Conservation (phyloP, 2,329 filamentous ascomycete species). For the Pseudogymnoascus sp. region DNA sequence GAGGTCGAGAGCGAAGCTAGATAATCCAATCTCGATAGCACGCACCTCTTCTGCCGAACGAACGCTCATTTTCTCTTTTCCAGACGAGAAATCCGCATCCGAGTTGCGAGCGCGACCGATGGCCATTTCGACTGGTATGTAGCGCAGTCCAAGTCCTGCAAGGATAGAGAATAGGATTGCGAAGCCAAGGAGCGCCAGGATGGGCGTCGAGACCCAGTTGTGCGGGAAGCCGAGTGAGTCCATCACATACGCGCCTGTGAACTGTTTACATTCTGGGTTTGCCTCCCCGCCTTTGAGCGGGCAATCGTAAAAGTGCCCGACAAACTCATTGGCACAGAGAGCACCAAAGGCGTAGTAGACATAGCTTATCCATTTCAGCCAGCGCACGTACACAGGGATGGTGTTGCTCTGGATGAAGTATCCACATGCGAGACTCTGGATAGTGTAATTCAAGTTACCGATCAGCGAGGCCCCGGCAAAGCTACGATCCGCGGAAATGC, state of each 20-base stretch:
- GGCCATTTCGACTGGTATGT: slow-evolving; percentile 58
- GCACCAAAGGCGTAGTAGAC: slow-evolving; percentile 64
- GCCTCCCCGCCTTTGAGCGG: slow-evolving; percentile 51
- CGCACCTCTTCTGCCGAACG: slow-evolving; percentile 45
- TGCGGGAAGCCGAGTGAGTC: slow-evolving; percentile 57
- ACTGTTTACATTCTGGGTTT: slow-evolving; percentile 58
- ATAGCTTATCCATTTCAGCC: slow-evolving; percentile 62
- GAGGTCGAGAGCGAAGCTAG: slow-evolving; percentile 54
- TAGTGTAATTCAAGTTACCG: slow-evolving; percentile 61
- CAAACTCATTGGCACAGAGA: slow-evolving; percentile 64
- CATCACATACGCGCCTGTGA: slow-evolving; percentile 62
- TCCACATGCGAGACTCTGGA: slow-evolving; percentile 67
- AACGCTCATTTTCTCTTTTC: slow-evolving; percentile 59
- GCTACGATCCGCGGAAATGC: slow-evolving; percentile 54
- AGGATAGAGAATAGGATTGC: slow-evolving; percentile 52
- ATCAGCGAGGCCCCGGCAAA: slow-evolving; percentile 65
- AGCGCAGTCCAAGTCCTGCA: slow-evolving; percentile 53
- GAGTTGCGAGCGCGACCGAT: slow-evolving; percentile 52
- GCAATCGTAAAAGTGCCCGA: slow-evolving; percentile 64
- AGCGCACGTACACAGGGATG: slow-evolving; percentile 69
- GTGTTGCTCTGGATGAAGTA: slow-evolving; percentile 67
- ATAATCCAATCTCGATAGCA: slow-evolving; percentile 55
- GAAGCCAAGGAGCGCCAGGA: slow-evolving; percentile 54
- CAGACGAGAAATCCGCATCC: slow-evolving; percentile 55
- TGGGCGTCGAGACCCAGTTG: slow-evolving; percentile 59